phyloP scores from a whole-genome alignment of 2,329 filamentous ascomycete genomes.

The Aotearoamyces nothofagi region DNA sequence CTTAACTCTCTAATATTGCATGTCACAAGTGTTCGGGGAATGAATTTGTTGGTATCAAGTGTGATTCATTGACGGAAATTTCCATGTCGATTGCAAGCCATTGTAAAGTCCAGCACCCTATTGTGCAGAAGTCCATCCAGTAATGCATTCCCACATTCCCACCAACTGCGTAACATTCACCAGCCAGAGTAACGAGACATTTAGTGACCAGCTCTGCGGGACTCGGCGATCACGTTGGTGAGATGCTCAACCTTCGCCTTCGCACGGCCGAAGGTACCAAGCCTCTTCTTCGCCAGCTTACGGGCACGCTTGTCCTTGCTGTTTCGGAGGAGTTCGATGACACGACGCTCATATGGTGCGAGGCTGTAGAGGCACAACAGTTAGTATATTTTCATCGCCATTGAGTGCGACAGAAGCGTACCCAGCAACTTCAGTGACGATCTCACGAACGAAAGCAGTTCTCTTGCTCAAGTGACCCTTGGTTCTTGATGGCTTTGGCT shows the following conservation, averaged over 20 bases:
- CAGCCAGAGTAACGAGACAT: conserved; percentile 17
- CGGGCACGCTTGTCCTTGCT: conserved; percentile 97
- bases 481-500: conserved; percentile 67
- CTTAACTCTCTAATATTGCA: conserved; percentile 1
- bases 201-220: conserved; percentile 66
- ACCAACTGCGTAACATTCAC: too few relatives aligned
- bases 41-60: too few relatives aligned
- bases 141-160: too few relatives aligned
- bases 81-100: too few relatives aligned
- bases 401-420: conserved; percentile 40
- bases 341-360: conserved; percentile 92
- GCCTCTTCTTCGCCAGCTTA: conserved; percentile 99
- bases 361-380: too few relatives aligned
- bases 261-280: conserved; percentile 96
- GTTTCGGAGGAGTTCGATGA: conserved; percentile 98
- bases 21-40: too few relatives aligned
- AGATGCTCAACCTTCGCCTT: conserved; percentile 99
- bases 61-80: too few relatives aligned
- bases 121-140: too few relatives aligned
- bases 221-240: conserved; percentile 93
- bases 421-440: conserved; percentile 97
- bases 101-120: too few relatives aligned
- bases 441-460: conserved; percentile 90
- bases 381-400: too few relatives aligned
- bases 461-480: conserved; percentile 97